Evolutionary conservation across 805 yeast genomes (phyloP).

Genomic region (Wickerhamiella sergipiensis): DNA sequence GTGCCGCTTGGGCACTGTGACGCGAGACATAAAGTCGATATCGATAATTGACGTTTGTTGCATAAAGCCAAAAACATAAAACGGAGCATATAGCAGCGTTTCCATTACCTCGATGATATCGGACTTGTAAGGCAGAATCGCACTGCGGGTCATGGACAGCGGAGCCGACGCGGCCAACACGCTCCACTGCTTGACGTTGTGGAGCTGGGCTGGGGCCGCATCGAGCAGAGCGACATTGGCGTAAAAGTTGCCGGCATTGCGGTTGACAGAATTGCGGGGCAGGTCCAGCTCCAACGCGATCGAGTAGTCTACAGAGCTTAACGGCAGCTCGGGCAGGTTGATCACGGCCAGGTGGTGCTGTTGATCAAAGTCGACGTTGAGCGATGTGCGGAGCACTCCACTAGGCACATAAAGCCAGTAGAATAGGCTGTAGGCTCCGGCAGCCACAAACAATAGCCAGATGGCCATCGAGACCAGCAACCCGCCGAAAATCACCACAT

Average conservation of each 20-base stretch:
- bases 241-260: conserved; percentile 24
- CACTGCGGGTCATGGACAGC: conserved; percentile 4
- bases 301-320: conserved; percentile 16
- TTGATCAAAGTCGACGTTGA: neutral
- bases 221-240: conserved; percentile 15
- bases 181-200: neutral
- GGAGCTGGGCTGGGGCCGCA: neutral
- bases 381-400: neutral
- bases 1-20: neutral
- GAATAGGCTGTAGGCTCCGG: conserved; percentile 10
- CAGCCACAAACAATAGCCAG: conserved; percentile 11
- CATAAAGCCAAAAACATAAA: conserved; percentile 19
- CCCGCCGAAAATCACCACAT: conserved; percentile 18
- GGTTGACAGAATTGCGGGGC: conserved; percentile 22
- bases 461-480: conserved; percentile 17
- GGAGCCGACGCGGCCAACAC: neutral
- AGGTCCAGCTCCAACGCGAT: conserved; percentile 19
- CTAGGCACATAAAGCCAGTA: conserved; percentile 15
- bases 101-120: conserved; percentile 19
- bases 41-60: conserved; percentile 17
- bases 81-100: conserved; percentile 19
- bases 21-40: conserved; percentile 15
- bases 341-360: neutral
- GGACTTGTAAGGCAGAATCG: conserved; percentile 22
- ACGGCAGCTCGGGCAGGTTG: neutral